Conservation (phyloP, 192 early-diverging fungal genomes). For the Mortierella claussenii region DNA sequence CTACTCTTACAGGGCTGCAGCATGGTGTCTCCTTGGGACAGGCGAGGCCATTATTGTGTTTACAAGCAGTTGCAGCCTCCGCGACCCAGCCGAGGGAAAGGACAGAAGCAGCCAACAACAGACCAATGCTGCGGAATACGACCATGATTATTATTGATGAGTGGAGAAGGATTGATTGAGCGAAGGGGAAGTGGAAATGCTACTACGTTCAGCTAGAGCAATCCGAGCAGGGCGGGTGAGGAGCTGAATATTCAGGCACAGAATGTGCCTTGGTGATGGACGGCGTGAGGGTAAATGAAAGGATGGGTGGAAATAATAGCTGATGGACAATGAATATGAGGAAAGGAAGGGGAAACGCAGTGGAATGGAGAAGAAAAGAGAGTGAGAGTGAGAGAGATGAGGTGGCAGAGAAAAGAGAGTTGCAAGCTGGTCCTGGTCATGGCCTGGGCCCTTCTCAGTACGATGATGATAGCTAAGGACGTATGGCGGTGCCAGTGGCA, state of each 20-base stretch:
- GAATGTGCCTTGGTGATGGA: neutral
- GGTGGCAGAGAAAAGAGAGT: neutral
- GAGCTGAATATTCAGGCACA: neutral
- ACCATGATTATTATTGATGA: slow-evolving; percentile 18
- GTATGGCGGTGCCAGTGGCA: no score
- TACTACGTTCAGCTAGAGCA: no score
- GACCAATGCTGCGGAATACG: slow-evolving; percentile 19
- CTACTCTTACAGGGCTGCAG: slow-evolving; percentile 49
- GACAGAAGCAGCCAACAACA: slow-evolving; percentile 25
- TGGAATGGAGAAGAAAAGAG: neutral
- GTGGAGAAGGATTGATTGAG: neutral
- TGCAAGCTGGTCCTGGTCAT: no score
- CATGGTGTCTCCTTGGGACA: slow-evolving; percentile 39
- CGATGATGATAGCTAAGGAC: no score
- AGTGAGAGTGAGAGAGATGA: neutral
- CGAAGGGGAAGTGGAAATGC: no score
- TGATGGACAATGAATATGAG: neutral
- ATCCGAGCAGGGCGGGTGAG: neutral
- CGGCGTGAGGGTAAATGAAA: neutral
- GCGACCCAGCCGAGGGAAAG: slow-evolving; percentile 15
- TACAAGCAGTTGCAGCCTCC: slow-evolving; percentile 32
- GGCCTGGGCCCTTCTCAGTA: no score
- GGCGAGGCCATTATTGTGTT: slow-evolving; percentile 39
- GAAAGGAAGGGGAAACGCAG: neutral
- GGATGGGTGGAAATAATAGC: no score